Conservation (phyloP, 2,329 filamentous ascomycete species). For the Decorospora gaudefroyi region DNA sequence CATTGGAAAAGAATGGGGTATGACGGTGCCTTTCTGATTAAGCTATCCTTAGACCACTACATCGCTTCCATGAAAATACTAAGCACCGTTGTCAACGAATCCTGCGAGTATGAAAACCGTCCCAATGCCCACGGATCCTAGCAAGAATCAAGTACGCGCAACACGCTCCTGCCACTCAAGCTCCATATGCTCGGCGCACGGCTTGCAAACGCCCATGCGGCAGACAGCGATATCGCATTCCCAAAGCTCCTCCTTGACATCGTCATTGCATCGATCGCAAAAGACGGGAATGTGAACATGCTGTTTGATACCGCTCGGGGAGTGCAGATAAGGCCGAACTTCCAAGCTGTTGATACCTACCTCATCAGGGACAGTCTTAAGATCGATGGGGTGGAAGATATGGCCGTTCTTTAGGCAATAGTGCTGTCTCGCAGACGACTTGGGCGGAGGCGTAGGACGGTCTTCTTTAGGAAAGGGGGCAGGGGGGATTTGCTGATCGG, state of each 20-base stretch:
- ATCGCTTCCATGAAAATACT: too few species aligned
- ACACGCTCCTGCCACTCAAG: conserved; percentile 21
- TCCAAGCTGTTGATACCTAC: conserved; percentile 22
- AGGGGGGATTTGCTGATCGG: conserved; percentile 26
- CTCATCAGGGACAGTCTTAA: conserved; percentile 23
- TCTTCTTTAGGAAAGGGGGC: conserved; percentile 26
- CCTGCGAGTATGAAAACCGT: too few species aligned
- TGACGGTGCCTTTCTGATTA: too few species aligned
- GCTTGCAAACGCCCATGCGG: conserved; percentile 22
- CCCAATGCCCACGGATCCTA: neutral
- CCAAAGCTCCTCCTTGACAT: conserved; percentile 25
- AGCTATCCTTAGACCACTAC: too few species aligned
- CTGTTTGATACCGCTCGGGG: conserved; percentile 16
- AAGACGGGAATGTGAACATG: conserved; percentile 23
- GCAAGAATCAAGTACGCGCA: conserved; percentile 1
- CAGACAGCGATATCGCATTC: conserved; percentile 29
- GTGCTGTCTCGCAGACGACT: conserved; percentile 18
- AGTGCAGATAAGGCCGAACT: conserved; percentile 22
- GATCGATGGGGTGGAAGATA: conserved; percentile 24
- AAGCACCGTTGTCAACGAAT: neutral
- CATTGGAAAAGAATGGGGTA: too few species aligned
- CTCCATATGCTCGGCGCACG: conserved; percentile 26
- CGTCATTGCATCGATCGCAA: conserved; percentile 27
- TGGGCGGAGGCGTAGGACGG: conserved; percentile 1
- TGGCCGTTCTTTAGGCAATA: conserved; percentile 30